Evolutionary conservation across 345 rosid genomes (phyloP).

Genomic region (Acer campestre): DNA sequence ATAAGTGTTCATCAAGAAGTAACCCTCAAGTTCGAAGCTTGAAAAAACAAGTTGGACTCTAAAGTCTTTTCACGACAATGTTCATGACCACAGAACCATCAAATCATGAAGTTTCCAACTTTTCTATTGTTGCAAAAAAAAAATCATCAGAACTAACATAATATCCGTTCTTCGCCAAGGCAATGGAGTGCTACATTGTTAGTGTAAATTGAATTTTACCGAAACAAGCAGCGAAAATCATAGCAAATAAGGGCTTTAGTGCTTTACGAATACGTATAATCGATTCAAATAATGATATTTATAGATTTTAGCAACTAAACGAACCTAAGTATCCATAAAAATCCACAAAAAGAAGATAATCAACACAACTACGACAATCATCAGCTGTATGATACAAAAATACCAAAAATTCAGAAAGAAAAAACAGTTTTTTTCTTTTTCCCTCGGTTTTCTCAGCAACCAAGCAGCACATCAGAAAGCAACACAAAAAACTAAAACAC

Average conservation of each 20-base stretch:
- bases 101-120: too few species aligned
- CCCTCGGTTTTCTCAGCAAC: not conserved
- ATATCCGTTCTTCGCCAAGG: too few species aligned
- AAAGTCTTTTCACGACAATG: not conserved
- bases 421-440: not conserved
- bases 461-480: not conserved
- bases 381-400: too few species aligned
- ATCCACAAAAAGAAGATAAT: too few species aligned
- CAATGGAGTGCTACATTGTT: not conserved
- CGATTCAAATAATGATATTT: not conserved
- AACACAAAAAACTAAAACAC: too few species aligned
- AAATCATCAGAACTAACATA: too few species aligned
- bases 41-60: not conserved
- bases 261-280: too few species aligned
- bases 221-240: not conserved
- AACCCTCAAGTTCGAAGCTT: not conserved
- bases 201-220: not conserved
- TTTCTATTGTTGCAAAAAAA: too few species aligned
- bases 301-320: not conserved
- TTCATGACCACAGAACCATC: too few species aligned
- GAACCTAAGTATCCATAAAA: not conserved
- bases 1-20: too few species aligned
- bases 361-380: too few species aligned
- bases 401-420: not conserved
- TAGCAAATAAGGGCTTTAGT: not conserved